Base-by-base conservation (phyloP, 2,329 filamentous ascomycete species). In the Nothophaeocryptopus gaeumannii region DNA sequence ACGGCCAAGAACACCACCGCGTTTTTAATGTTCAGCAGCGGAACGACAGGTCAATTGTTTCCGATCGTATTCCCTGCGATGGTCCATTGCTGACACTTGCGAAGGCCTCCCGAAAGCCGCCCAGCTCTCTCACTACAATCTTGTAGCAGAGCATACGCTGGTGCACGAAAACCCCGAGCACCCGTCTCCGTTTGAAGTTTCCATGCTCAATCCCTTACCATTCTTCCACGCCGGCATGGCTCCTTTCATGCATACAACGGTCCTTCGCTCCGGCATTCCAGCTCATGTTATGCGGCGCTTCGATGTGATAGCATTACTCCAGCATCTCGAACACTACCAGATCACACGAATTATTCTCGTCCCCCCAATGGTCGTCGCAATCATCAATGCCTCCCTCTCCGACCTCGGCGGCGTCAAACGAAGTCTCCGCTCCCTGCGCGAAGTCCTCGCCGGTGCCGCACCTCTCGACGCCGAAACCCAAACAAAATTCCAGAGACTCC, bases 101-200 rank as follows among this genome's bases (percentile, higher is more conserved):
- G 20, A 26, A 26, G 20, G 50, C 14, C 65, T 83, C 2, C 80
- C 81, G 0, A 84, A 84, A 61, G 79, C 78, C 0, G 75, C 78
- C 13, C 73, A 74, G 52, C 60, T 83, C 39, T 78, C 78, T 1
- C 82, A 85, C 60, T 68, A 71, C 51, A 83, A 83, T 57, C 66
- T 82, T 13, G 71, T 80, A 15, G 77, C 79, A 0, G 72, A 80
- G 59, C 74, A 78, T 58, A 70, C 71, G 2, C 39, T 41, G 8
- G 39, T 41, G 5, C 35, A 46, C 26, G 43, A 46, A n/a, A 46
- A 39, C n/a, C 34, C 34, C n/a, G 2, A 10, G 9, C 35, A 38
- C 11, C 16, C 35, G 9, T 14, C 16, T 2, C 43, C 43, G 12
- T 46, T 38, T 11, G 5, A 10, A 11, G 30, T 46, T 11, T 39